Evolutionary conservation across 495 filamentous ascomycete species (phyloP), one percentile per base, ranked within the genome.

Genomic region (Xylona heveae): DNA sequence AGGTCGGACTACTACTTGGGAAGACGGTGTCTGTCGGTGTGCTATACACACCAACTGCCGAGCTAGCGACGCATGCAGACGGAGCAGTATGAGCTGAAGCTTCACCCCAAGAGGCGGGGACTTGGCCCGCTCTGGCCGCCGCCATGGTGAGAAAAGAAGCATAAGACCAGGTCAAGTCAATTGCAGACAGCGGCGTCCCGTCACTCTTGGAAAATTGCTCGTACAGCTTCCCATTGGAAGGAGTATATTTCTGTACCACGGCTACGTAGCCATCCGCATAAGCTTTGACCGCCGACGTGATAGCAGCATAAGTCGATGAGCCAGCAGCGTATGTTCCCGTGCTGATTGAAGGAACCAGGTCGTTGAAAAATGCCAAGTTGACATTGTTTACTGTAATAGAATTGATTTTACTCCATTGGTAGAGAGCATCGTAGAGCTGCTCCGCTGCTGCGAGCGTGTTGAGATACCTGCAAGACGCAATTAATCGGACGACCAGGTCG

Each of bases 151-250:
- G 42, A 51, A 74, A 72, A n/a, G 68, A 51, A 2, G 67, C 64
- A 42, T 69, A 74, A 8, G 66, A 75, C 73, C 74, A 79, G 10
- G 74, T 78, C 10, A 78, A 52, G 41, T 75, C 56, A 7, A 52
- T 36, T 6, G 72, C 73, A 0, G 65, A 68, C n/a, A 66, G 37
- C 6, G 59, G 61, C 0, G 38, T 31, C 26, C 72, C 72, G 31
- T 46, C 49, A 26, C 49, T 43, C 35, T 57, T 60, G 43, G 60
- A 52, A 38, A 55, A 76, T 41, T 78, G 72, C 46, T 78, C 73
- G 7, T 63, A 47, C 8, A 77, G 36, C 5, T 60, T 58, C 13
- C 73, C 73, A 36, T 62, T 59, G 14, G 53, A 27, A 19, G 30
- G 50, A 19, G 44, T 61, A 51, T 58, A 67, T 39, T 59, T 40